phyloP scores from a whole-genome alignment of 192 early-diverging fungal species.

The Piromyces finnis region DNA sequence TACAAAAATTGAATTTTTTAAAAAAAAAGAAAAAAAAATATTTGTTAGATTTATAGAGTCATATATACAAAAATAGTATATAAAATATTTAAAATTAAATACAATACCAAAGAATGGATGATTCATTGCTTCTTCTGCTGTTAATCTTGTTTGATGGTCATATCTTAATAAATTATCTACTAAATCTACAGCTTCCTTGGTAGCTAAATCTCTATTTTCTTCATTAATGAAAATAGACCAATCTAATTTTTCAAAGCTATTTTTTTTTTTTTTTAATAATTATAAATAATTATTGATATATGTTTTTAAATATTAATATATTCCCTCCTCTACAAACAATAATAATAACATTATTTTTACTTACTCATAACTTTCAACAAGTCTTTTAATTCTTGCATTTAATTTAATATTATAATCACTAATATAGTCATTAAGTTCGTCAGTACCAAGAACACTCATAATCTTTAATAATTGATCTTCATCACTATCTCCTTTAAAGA shows the following conservation, averaged over 20 bases:
- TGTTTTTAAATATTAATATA: no score
- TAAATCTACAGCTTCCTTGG: constrained; percentile 64
- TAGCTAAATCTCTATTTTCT: background rate
- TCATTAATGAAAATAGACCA: background rate
- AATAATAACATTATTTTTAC: no score
- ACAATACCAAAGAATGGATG: constrained; percentile 66
- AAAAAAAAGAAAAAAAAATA: no score
- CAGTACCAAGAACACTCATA: constrained; percentile 10
- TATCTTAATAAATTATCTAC: constrained; percentile 78
- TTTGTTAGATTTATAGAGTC: no score
- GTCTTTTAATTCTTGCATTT: background rate
- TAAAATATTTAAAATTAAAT: no score
- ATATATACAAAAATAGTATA: no score
- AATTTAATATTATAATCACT: background rate
- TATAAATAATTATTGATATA: no score
- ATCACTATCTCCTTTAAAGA: constrained; percentile 17
- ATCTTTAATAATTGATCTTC: constrained; percentile 16
- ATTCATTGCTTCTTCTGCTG: constrained; percentile 71
- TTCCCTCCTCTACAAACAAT: no score
- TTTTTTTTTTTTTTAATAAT: no score
- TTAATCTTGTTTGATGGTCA: constrained; percentile 80
- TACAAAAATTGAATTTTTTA: no score
- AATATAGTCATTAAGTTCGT: constrained; percentile 12
- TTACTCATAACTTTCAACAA: background rate
- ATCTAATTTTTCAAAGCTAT: background rate